These are phyloP conservation scores for Geum urbanum DNA, from an alignment of 306 rosid species.

Conservation along the genomic window DNA sequence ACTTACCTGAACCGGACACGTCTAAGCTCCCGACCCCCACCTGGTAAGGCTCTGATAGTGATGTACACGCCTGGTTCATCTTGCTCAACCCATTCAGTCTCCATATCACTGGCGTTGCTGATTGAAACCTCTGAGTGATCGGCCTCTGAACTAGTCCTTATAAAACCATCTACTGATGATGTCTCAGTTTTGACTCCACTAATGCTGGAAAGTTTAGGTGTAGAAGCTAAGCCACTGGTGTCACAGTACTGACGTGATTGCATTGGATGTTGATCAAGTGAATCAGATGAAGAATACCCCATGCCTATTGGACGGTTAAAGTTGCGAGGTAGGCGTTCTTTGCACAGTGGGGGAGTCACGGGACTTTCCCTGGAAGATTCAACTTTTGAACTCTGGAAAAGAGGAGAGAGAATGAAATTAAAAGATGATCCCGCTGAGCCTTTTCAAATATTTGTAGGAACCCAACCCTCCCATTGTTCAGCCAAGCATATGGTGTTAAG, in stretches of 20 bases:
- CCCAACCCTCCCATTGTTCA: slow-evolving; percentile 4
- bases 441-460: neutral
- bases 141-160: slow-evolving; percentile 82
- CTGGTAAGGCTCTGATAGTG: slow-evolving; percentile 77
- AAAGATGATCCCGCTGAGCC: slow-evolving; percentile 14
- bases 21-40: slow-evolving; percentile 82
- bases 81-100: slow-evolving; percentile 95
- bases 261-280: slow-evolving; percentile 57
- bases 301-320: slow-evolving; percentile 49
- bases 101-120: slow-evolving; percentile 96
- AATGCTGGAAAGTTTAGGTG: slow-evolving; percentile 61
- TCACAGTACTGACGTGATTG: slow-evolving; percentile 55
- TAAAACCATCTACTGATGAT: slow-evolving; percentile 77
- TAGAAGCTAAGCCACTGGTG: slow-evolving; percentile 54
- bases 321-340: slow-evolving; percentile 56
- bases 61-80: slow-evolving; percentile 98
- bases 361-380: slow-evolving; percentile 86
- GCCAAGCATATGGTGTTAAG: neutral
- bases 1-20: slow-evolving; percentile 90
- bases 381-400: slow-evolving; percentile 63
- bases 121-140: slow-evolving; percentile 82
- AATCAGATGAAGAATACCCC: slow-evolving; percentile 86
- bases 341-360: slow-evolving; percentile 73
- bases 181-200: slow-evolving; percentile 56
- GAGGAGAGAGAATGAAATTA: slow-evolving; percentile 13